phyloP scores from a whole-genome alignment of 306 rosid species.

The Pachyrhizus erosus region DNA sequence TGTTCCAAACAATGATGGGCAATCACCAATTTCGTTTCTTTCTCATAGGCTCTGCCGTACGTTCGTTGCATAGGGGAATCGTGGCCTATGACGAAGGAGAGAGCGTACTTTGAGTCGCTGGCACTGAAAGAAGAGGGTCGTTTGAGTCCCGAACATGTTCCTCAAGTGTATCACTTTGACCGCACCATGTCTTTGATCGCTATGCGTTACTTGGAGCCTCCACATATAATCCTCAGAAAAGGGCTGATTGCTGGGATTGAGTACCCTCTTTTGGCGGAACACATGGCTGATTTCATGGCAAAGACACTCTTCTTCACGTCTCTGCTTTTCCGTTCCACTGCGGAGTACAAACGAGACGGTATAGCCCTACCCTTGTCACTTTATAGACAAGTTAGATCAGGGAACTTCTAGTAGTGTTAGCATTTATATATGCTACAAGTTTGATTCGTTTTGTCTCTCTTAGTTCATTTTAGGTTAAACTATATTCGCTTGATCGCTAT shows the following conservation, averaged over 20 bases:
- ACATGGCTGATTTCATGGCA: conserved; percentile 82
- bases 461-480: not conserved
- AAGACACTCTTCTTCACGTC: conserved; percentile 83
- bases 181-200: conserved; percentile 86
- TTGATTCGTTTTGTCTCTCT: not conserved
- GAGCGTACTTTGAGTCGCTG: conserved; percentile 85
- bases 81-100: conserved; percentile 95
- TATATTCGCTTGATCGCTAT: not conserved
- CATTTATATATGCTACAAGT: not conserved
- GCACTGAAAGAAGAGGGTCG: conserved; percentile 56
- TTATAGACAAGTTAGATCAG: not conserved
- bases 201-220: conserved; percentile 92
- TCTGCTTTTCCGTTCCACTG: conserved; percentile 69
- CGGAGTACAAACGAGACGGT: conserved; percentile 84
- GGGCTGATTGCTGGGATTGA: conserved; percentile 86
- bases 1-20: conserved; percentile 28
- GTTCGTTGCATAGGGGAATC: conserved; percentile 90
- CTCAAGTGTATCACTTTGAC: conserved; percentile 86
- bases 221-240: conserved; percentile 87
- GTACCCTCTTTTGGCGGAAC: conserved; percentile 77
- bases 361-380: conserved; percentile 5
- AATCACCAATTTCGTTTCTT: not conserved
- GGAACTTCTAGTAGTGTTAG: not conserved
- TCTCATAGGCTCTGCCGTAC: conserved; percentile 80
- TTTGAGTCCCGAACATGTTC: conserved; percentile 71